These are phyloP conservation scores for Wickerhamiella musiphila DNA, from an alignment of 805 yeast species.

Conservation along the genomic window DNA sequence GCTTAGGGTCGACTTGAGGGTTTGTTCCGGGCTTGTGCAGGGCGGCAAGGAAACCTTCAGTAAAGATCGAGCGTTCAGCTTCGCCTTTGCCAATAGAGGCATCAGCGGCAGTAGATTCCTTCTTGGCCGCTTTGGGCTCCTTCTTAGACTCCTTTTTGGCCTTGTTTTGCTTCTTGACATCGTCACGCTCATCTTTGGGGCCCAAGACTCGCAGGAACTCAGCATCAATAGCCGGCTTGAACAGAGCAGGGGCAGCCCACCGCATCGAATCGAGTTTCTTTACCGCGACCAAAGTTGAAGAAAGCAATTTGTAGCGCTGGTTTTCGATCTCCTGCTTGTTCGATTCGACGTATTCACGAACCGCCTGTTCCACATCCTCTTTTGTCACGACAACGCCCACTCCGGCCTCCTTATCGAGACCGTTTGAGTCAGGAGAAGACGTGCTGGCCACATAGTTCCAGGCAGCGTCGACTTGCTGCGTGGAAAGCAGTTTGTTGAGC, in stretches of 20 bases:
- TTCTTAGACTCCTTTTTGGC: conserved; percentile 11
- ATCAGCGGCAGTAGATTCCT: conserved; percentile 7
- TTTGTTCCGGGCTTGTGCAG: conserved; percentile 91
- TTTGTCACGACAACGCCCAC: conserved; percentile 68
- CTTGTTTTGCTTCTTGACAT: conserved; percentile 23
- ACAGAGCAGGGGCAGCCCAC: conserved; percentile 80
- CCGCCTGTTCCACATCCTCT: conserved; percentile 42
- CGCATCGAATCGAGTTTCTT: conserved; percentile 59
- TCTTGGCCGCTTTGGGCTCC: conserved; percentile 21
- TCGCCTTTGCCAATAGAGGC: not conserved
- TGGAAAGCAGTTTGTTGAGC: conserved; percentile 44
- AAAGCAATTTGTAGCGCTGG: conserved; percentile 68
- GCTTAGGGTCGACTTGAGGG: conserved; percentile 75
- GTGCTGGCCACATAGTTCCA: conserved; percentile 47
- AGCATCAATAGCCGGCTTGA: conserved; percentile 76
- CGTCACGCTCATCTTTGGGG: conserved; percentile 91
- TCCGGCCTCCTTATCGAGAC: conserved; percentile 39
- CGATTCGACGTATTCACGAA: conserved; percentile 39
- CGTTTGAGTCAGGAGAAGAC: conserved; percentile 28
- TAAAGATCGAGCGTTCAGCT: conserved; percentile 40
- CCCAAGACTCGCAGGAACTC: conserved; percentile 60
- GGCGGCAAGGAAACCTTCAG: conserved; percentile 90
- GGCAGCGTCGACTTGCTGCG: conserved; percentile 61
- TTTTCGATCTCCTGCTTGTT: conserved; percentile 42
- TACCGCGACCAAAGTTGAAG: conserved; percentile 58